Conservation (phyloP, 176 grass and related monocot genomes). For the Zoysia pacifica region DNA sequence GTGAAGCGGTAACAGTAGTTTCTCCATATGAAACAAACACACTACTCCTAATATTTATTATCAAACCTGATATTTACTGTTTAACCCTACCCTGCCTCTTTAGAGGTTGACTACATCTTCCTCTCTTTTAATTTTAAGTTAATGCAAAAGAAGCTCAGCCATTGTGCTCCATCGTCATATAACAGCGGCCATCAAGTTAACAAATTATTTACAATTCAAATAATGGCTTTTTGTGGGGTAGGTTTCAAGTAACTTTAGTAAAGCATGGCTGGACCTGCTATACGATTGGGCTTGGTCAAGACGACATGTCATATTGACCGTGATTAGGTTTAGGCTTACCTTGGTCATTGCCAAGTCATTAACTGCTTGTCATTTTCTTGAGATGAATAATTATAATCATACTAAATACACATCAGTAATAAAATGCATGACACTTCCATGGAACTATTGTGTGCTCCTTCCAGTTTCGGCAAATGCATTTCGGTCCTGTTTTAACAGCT, state of each 20-base stretch:
- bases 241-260: neutral
- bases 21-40: neutral
- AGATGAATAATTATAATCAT: neutral
- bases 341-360: neutral
- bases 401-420: neutral
- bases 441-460: neutral
- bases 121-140: neutral
- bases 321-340: neutral
- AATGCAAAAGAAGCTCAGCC: constrained; percentile 8
- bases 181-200: neutral
- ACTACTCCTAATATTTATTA: neutral
- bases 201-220: neutral
- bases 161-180: neutral
- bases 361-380: neutral
- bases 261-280: neutral
- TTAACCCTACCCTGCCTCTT: neutral
- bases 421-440: neutral
- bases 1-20: neutral
- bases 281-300: neutral
- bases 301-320: neutral
- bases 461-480: constrained; percentile 7
- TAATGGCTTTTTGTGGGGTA: neutral
- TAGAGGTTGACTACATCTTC: constrained; percentile 9
- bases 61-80: constrained; percentile 5
- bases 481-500: neutral